phyloP scores from a whole-genome alignment of 345 rosid species.

The Durio zibethinus region DNA sequence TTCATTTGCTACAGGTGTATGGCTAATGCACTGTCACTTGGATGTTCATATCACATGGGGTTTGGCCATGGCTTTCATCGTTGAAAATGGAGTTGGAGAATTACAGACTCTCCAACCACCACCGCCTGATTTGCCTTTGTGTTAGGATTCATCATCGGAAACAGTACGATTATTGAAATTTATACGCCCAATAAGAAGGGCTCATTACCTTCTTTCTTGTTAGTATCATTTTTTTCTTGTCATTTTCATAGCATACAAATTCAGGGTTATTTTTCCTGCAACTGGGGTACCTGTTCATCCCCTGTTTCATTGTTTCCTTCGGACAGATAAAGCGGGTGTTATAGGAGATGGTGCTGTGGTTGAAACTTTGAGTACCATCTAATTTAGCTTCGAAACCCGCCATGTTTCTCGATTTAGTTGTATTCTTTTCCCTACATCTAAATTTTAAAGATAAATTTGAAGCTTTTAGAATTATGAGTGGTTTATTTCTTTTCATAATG shows the following conservation, averaged over 20 bases:
- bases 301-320: conserved; percentile 17
- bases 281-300: conserved; percentile 29
- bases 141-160: conserved; percentile 30
- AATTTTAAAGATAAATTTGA: neutral
- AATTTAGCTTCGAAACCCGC: conserved; percentile 1
- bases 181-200: conserved; percentile 17
- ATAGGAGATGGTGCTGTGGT: conserved; percentile 4
- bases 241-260: neutral
- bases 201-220: neutral
- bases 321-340: conserved; percentile 18
- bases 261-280: conserved; percentile 32
- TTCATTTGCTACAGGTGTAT: conserved; percentile 53
- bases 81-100: conserved; percentile 67
- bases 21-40: conserved; percentile 96
- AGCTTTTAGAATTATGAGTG: neutral
- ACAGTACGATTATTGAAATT: conserved; percentile 3
- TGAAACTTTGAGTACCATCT: conserved; percentile 8
- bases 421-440: neutral
- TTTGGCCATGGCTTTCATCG: conserved; percentile 78
- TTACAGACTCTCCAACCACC: conserved; percentile 56
- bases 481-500: neutral
- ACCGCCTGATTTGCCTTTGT: conserved; percentile 65
- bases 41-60: conserved; percentile 92
- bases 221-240: neutral
- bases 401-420: conserved; percentile 16